Evolutionary conservation across 169 alveolate genomes (phyloP).

Genomic region (Babesia caballi): DNA sequence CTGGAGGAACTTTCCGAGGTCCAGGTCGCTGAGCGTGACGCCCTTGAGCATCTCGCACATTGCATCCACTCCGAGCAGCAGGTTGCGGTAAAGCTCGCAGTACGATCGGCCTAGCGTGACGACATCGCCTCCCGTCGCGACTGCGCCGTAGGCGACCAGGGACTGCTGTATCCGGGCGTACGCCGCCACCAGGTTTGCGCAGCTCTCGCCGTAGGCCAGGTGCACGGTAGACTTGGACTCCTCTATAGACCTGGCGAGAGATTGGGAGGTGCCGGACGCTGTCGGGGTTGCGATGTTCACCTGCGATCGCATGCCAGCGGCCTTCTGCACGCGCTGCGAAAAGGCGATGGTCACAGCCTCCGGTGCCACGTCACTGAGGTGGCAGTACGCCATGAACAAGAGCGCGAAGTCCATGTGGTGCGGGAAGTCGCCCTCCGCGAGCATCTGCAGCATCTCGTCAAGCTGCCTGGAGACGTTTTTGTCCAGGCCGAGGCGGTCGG

Average conservation of each 20-base stretch:
- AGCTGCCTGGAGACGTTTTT: conserved; percentile 42
- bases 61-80: conserved; percentile 15
- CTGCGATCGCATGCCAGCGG: not conserved
- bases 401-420: conserved; percentile 43
- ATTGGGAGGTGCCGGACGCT: not conserved
- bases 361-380: conserved; percentile 50
- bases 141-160: conserved; percentile 12
- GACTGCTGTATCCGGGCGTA: conserved; percentile 31
- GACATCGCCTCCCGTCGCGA: conserved; percentile 4
- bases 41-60: conserved; percentile 52
- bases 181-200: conserved; percentile 2
- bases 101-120: conserved; percentile 30
- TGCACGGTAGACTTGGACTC: conserved; percentile 40
- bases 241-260: conserved; percentile 31
- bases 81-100: conserved; percentile 16
- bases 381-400: conserved; percentile 41
- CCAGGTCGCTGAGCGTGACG: conserved; percentile 46
- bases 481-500: conserved; percentile 21
- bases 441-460: conserved; percentile 35
- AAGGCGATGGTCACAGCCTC: conserved; percentile 16
- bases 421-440: conserved; percentile 59
- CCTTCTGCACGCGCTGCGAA: conserved; percentile 42
- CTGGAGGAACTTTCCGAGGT: conserved; percentile 46
- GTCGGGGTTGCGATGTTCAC: conserved; percentile 9
- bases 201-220: conserved; percentile 46